These are phyloP conservation scores for Noccaea caerulescens DNA, from an alignment of 345 rosid species.

Conservation along the genomic window DNA sequence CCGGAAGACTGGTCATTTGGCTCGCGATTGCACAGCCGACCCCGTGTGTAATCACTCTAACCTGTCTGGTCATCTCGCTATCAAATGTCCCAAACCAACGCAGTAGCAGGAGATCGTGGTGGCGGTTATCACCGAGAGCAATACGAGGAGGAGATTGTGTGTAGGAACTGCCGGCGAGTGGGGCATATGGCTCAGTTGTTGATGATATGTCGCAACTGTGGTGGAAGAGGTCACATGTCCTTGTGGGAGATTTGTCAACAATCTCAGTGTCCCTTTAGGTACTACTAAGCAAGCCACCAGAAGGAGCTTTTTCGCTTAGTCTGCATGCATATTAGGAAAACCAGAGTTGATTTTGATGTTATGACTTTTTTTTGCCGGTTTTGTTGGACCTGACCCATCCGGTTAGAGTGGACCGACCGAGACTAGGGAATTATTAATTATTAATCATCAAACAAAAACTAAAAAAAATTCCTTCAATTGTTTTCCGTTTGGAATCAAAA, in stretches of 20 bases:
- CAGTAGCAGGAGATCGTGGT: conserved; percentile 44
- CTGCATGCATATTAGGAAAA: no score
- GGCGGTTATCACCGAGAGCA: not conserved
- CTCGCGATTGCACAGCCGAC: conserved; percentile 75
- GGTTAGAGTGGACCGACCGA: no score
- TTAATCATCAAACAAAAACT: no score
- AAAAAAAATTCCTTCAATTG: no score
- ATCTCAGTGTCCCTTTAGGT: not conserved
- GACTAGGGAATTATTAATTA: no score
- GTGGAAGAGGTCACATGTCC: conserved; percentile 92
- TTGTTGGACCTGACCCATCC: no score
- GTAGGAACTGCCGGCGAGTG: conserved; percentile 77
- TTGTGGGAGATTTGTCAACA: conserved; percentile 50
- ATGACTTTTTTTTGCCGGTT: not conserved
- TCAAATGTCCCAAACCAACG: conserved; percentile 64
- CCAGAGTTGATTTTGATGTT: not conserved
- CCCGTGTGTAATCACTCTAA: conserved; percentile 76
- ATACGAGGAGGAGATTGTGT: conserved; percentile 58
- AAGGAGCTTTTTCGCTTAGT: no score
- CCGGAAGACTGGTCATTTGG: conserved; percentile 84
- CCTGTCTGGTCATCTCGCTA: conserved; percentile 71
- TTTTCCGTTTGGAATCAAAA: not conserved
- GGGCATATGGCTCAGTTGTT: conserved; percentile 79
- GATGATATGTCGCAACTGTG: conserved; percentile 85
- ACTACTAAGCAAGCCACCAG: no score